Conservation (phyloP, 495 filamentous ascomycete genomes). For the Hyaloscypha bicolor region DNA sequence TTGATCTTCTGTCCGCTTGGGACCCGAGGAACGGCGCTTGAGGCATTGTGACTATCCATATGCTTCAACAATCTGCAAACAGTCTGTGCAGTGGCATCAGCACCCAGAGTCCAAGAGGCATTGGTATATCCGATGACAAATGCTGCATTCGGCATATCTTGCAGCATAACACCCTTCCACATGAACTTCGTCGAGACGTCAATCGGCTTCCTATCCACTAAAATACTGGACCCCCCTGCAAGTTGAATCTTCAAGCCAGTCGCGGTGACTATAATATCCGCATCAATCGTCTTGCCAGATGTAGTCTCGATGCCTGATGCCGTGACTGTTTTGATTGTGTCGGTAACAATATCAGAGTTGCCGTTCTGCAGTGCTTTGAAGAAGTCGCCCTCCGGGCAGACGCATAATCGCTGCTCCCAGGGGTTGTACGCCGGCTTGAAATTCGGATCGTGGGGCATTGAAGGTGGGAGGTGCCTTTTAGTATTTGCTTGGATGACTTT, state of each 20-base stretch:
- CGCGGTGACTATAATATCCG: conserved; percentile 75
- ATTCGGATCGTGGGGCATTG: conserved; percentile 61
- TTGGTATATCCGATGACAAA: conserved; percentile 44
- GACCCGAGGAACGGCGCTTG: conserved; percentile 33
- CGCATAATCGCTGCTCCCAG: conserved; percentile 75
- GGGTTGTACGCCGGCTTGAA: conserved; percentile 73
- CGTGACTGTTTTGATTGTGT: conserved; percentile 65
- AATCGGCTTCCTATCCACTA: conserved; percentile 35
- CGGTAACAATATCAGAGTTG: conserved; percentile 66
- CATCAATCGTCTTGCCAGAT: conserved; percentile 57
- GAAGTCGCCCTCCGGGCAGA: conserved; percentile 74
- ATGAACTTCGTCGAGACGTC: conserved; percentile 35
- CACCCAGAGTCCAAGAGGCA: conserved; percentile 47
- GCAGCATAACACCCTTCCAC: conserved; percentile 47
- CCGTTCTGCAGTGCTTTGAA: conserved; percentile 60
- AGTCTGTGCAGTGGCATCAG: conserved; percentile 36
- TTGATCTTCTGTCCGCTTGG: conserved; percentile 44
- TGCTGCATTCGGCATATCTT: conserved; percentile 43
- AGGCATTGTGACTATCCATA: conserved; percentile 32
- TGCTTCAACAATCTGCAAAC: conserved; percentile 37
- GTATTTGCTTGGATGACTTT: conserved; percentile 47
- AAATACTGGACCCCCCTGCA: conserved; percentile 34
- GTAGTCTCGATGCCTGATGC: conserved; percentile 57
- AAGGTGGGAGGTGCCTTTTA: conserved; percentile 52
- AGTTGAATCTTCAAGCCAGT: conserved; percentile 61